Base-by-base conservation (phyloP, 768 basidiomycete species). In the Clitopilus hobsonii region DNA sequence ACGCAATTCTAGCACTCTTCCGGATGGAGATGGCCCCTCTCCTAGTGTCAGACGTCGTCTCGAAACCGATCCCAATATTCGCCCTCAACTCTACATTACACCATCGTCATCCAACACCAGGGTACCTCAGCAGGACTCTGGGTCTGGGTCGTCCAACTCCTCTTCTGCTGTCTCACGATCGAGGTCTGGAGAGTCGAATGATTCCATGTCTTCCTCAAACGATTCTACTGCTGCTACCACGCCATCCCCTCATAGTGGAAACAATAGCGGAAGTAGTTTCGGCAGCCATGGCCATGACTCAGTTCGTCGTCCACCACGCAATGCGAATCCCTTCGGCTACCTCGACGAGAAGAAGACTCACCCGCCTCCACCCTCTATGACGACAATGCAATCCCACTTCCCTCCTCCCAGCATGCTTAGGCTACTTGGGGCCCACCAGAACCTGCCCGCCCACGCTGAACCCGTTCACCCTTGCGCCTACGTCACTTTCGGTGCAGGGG, bases 401-500 rank as follows among this genome's bases (percentile, higher is more conserved):
- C 55, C 59, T 71, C 67, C 51, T 58, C 22, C 22, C 18, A 18
- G n/a, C n/a, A 45, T 45, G 41, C 41, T 45, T 10, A 45, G 59
- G 60, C 76, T 62, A 56, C 69, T 49, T 63, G 67, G 52, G 53
- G 63, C 54, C 26, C 71, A 57, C 65, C 59, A 73, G 38, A 71
- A 72, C 32, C 67, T 80, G 56, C 72, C 76, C 13, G 71, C 76
- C 1, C 79, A 81, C 20, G 77, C 80, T 5, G 78, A 78, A 50
- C 83, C 89, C 25, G 74, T 86, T 28, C 75, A 91, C 65, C 69
- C 84, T 2, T 82, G 88, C 53, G 89, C 88, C 29, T 94, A 83
- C 65, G 85, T 94, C 8, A 89, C 92, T 0, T 91, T 95, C 61
- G 92, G 92, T 20, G 86, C 93, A 5, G 94, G 94, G 2, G 85